Evolutionary conservation across 2,329 filamentous ascomycete genomes (phyloP).

Genomic region (Blumeria hordei): DNA sequence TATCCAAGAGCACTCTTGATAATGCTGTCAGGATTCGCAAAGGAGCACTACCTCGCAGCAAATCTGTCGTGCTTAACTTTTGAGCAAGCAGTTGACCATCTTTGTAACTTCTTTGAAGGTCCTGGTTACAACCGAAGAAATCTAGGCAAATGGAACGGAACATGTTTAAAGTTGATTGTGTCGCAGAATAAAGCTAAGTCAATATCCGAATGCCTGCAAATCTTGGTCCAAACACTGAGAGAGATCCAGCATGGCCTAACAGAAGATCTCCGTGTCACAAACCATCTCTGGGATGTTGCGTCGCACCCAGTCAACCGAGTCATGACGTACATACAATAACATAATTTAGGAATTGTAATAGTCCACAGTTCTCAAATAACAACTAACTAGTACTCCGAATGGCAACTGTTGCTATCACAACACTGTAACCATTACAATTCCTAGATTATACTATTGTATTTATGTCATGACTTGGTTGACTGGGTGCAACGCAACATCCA

Average conservation of each 20-base stretch:
- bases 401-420: too few relatives aligned
- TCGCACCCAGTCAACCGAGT: too few relatives aligned
- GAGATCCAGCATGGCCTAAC: conserved; percentile 1
- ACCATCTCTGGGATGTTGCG: too few relatives aligned
- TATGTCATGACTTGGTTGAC: too few relatives aligned
- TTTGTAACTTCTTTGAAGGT: conserved; percentile 3
- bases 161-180: not conserved
- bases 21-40: conserved; percentile 2
- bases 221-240: not conserved
- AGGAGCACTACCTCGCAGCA: conserved; percentile 2
- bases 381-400: too few relatives aligned
- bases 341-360: too few relatives aligned
- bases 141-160: conserved; percentile 2
- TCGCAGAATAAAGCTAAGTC: conserved; percentile 1
- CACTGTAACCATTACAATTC: too few relatives aligned
- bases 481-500: too few relatives aligned
- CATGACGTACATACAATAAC: too few relatives aligned
- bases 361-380: too few relatives aligned
- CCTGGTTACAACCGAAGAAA: conserved; percentile 1
- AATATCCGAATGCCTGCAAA: not conserved
- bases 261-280: not conserved
- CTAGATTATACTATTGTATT: too few relatives aligned
- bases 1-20: conserved; percentile 1
- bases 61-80: not conserved
- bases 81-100: not conserved